These are phyloP conservation scores for Cinnamomum micranthum DNA, from an alignment of 164 flowering plant genomes.

Conservation along the genomic window DNA sequence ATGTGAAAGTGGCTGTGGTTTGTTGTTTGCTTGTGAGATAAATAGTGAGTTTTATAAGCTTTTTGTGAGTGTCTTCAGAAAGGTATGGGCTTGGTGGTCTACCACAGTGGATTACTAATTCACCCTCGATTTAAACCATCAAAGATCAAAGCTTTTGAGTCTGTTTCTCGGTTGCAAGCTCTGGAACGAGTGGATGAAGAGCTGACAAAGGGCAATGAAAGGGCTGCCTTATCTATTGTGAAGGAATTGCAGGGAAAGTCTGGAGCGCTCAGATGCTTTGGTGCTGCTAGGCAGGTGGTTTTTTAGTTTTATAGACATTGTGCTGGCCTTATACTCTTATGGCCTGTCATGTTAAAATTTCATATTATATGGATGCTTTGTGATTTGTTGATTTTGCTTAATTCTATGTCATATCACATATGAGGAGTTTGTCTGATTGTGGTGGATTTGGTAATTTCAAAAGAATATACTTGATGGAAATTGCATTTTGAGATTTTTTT, in stretches of 20 bases:
- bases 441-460: too few relatives aligned
- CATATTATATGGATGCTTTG: too few relatives aligned
- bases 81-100: slow-evolving; percentile 15
- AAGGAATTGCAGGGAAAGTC: slow-evolving; percentile 62
- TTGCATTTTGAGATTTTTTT: too few relatives aligned
- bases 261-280: slow-evolving; percentile 66
- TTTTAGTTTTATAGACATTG: background rate
- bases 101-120: slow-evolving; percentile 9
- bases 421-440: too few relatives aligned
- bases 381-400: too few relatives aligned
- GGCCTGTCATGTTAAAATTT: too few relatives aligned
- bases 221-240: slow-evolving; percentile 60
- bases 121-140: slow-evolving; percentile 8
- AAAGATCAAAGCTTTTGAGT: slow-evolving; percentile 19
- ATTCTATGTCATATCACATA: too few relatives aligned
- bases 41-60: background rate
- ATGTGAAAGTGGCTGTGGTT: background rate
- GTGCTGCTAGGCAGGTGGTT: slow-evolving; percentile 71
- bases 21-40: background rate
- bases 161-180: slow-evolving; percentile 21
- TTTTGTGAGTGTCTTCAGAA: background rate
- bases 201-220: slow-evolving; percentile 60
- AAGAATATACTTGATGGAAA: too few relatives aligned
- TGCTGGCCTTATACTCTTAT: too few relatives aligned
- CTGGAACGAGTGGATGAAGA: slow-evolving; percentile 65